These are phyloP conservation scores for Skeletonema marinoi DNA, from an alignment of 108 stramenopile genomes.

Conservation along the genomic window DNA sequence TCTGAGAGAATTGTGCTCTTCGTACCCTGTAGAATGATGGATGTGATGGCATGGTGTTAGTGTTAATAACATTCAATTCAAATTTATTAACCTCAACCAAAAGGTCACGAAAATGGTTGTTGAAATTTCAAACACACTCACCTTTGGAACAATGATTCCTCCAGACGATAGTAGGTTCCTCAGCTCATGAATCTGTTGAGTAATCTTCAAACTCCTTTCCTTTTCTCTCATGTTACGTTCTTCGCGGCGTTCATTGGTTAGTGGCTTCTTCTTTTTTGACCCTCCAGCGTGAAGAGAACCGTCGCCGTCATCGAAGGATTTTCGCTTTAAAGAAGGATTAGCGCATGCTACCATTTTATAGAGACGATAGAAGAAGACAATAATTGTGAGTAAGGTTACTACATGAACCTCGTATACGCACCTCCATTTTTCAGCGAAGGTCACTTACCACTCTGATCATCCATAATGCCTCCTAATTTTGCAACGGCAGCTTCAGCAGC, in stretches of 20 bases:
- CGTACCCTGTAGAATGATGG: constrained; percentile 57
- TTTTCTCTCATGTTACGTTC: constrained; percentile 89
- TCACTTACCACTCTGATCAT: constrained; percentile 18
- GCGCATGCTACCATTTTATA: background rate
- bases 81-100: background rate
- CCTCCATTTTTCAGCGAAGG: background rate
- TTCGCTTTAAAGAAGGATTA: background rate
- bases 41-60: background rate
- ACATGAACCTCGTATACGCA: background rate
- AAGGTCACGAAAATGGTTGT: background rate
- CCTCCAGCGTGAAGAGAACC: background rate
- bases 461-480: constrained; percentile 24
- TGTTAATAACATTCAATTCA: too few relatives aligned
- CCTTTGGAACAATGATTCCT: constrained; percentile 89
- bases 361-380: background rate
- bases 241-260: constrained; percentile 66
- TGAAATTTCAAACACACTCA: background rate
- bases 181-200: constrained; percentile 83
- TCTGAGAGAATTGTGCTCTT: constrained; percentile 88
- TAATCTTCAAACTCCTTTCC: constrained; percentile 86
- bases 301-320: constrained; percentile 2
- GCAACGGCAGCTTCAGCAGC: constrained; percentile 43
- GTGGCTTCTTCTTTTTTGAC: constrained; percentile 48
- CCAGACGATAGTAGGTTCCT: constrained; percentile 73
- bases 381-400: background rate